phyloP scores from a whole-genome alignment of 768 basidiomycete genomes.

The Boletus subparvulus region DNA sequence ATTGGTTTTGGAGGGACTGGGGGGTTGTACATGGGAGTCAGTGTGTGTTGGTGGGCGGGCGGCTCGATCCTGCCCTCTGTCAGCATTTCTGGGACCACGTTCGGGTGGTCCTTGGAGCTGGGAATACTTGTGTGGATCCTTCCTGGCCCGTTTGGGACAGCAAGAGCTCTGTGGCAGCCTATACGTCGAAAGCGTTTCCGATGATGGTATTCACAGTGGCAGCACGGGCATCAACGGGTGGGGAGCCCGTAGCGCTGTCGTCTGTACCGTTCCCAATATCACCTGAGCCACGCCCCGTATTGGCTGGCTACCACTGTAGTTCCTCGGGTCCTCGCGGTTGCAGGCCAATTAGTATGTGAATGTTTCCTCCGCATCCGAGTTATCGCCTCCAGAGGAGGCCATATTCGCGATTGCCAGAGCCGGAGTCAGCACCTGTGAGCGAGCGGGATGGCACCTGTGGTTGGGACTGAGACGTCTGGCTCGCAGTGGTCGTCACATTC shows the following conservation, averaged over 20 bases:
- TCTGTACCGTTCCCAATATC: too few species aligned
- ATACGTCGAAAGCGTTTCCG: slow-evolving; percentile 60
- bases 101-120: neutral
- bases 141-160: slow-evolving; percentile 37
- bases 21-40: neutral
- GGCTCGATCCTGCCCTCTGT: neutral
- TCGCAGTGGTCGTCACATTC: neutral
- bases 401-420: too few species aligned
- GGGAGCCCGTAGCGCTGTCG: slow-evolving; percentile 60
- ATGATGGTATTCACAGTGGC: slow-evolving; percentile 35
- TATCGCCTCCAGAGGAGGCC: too few species aligned
- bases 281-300: too few species aligned
- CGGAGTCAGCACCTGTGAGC: neutral
- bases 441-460: slow-evolving; percentile 8
- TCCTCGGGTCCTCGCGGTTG: too few species aligned
- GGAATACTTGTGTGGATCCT: slow-evolving; percentile 1
- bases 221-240: slow-evolving; percentile 65
- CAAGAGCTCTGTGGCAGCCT: slow-evolving; percentile 72
- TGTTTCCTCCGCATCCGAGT: too few species aligned
- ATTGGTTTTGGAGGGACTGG: neutral
- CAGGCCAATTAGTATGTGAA: slow-evolving; percentile 39
- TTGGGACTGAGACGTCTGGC: slow-evolving; percentile 3
- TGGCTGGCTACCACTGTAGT: too few species aligned
- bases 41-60: slow-evolving; percentile 5
- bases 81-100: slow-evolving; percentile 10